phyloP scores from a whole-genome alignment of 768 basidiomycete genomes.

The Asterophora parasitica region DNA sequence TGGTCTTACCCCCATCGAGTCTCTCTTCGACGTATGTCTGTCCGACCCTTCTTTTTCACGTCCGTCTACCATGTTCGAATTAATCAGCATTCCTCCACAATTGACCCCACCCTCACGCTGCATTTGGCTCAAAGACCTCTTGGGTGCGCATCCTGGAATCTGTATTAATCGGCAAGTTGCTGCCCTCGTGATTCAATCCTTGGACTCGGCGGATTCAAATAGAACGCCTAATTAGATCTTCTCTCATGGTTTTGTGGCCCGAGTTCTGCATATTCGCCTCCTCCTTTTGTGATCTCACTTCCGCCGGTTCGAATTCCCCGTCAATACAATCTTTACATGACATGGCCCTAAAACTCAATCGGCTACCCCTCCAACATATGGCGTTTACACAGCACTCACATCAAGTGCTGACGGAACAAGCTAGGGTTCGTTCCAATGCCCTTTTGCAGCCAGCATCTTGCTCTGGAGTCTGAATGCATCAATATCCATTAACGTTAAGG shows the following conservation, averaged over 20 bases:
- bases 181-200: neutral
- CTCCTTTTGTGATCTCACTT: neutral
- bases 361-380: constrained; percentile 10
- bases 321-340: constrained; percentile 6
- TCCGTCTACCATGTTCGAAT: too few relatives aligned
- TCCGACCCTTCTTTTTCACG: too few relatives aligned
- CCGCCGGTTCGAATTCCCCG: constrained; percentile 10
- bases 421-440: constrained; percentile 10
- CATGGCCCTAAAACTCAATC: constrained; percentile 24
- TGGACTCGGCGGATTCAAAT: constrained; percentile 4
- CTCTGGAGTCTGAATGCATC: constrained; percentile 12
- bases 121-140: neutral
- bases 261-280: neutral
- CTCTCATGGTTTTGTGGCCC: neutral
- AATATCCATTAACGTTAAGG: constrained; percentile 24
- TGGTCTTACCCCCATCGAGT: neutral
- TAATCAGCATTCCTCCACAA: too few relatives aligned
- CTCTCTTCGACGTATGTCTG: neutral
- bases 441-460: constrained; percentile 11
- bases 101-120: neutral
- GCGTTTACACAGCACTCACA: constrained; percentile 18
- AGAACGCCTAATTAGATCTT: neutral
- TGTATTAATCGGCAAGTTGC: neutral
- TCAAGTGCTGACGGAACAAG: constrained; percentile 13
- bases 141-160: neutral